Conservation (phyloP, 208 protist species). For the Leishmania tropica region DNA sequence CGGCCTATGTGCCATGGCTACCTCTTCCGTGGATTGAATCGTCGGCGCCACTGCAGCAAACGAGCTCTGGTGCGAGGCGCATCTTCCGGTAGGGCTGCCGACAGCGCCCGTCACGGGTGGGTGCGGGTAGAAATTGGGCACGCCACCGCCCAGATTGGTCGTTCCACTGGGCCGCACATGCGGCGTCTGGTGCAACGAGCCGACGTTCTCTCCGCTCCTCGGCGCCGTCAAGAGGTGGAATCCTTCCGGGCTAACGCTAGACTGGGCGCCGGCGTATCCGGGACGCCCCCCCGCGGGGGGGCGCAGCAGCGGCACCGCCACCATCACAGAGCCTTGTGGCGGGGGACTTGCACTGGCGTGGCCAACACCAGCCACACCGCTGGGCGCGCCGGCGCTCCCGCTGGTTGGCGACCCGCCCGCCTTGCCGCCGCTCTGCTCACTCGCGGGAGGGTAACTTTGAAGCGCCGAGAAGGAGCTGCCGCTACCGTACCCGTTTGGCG, state of each 20-base stretch:
- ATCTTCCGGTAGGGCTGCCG: not conserved
- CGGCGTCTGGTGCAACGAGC: not conserved
- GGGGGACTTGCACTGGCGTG: not conserved
- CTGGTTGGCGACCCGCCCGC: too few species aligned
- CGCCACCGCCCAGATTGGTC: not conserved
- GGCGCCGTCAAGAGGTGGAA: constrained; percentile 1
- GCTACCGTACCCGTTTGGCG: not conserved
- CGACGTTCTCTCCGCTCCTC: not conserved
- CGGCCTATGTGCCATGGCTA: not conserved
- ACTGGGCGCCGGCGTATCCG: not conserved
- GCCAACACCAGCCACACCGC: not conserved
- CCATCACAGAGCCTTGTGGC: not conserved
- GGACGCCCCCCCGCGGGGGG: constrained; percentile 15
- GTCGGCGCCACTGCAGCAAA: constrained; percentile 6
- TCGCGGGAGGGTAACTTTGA: not conserved
- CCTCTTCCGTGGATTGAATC: constrained; percentile 19
- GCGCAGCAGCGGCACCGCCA: constrained; percentile 32
- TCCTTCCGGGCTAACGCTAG: not conserved
- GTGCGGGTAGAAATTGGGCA: constrained; percentile 10
- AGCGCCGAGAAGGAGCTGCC: not conserved
- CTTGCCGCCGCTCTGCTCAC: not conserved
- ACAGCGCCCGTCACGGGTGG: not conserved
- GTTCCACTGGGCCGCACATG: not conserved
- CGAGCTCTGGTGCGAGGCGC: constrained; percentile 13
- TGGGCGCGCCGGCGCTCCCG: too few species aligned